Evolutionary conservation across 179 eudicot genomes (phyloP), one percentile per base, ranked within the genome.

Genomic region (Camellia oleifera): DNA sequence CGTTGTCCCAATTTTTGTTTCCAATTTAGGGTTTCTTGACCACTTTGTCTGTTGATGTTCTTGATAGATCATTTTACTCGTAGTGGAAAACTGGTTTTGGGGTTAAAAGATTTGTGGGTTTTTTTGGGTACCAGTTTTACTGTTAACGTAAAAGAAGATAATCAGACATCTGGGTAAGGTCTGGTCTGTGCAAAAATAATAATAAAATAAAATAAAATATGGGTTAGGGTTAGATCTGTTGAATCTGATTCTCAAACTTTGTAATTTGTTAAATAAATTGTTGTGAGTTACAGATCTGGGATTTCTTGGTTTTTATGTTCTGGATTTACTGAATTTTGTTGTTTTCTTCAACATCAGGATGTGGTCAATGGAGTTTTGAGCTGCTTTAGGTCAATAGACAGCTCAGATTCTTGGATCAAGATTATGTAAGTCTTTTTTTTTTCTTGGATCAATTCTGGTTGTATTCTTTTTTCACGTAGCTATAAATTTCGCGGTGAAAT

Each of bases 351-450:
- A 18, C 58, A 70, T 79, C 76, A 58, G 76, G 72, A 42, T 79
- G 46, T 45, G 17, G 50, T 45, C 68, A 63, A 18, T 70, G 57
- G 61, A 48, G 46, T 58, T 48, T 79, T 70, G 58, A 70, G 56
- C 60, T 69, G 76, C 69, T 71, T 48, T 70, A 56, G 23, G 76
- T 60, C 76, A 45, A 20, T 69, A 58, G 75, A 69, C 81, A 69
- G 44, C 58, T 70, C 81, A 79, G 81, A 46, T 58, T 79, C 44
- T 60, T 79, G 81, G 76, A 79, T 79, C 76, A 79, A 14, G 76
- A 79, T 44, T 23, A 46, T 79, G 81, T 79, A 61, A 79, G 81
- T 70, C 57, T 17, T 44, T 45, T 7, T 7, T 20, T 53, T 61
- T 58, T 9, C 40, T 40, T 17, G 2, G 17, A 5, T 48, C 52